These are phyloP conservation scores for Plasmodium gonderi DNA, from an alignment of 169 alveolate species.

Conservation along the genomic window DNA sequence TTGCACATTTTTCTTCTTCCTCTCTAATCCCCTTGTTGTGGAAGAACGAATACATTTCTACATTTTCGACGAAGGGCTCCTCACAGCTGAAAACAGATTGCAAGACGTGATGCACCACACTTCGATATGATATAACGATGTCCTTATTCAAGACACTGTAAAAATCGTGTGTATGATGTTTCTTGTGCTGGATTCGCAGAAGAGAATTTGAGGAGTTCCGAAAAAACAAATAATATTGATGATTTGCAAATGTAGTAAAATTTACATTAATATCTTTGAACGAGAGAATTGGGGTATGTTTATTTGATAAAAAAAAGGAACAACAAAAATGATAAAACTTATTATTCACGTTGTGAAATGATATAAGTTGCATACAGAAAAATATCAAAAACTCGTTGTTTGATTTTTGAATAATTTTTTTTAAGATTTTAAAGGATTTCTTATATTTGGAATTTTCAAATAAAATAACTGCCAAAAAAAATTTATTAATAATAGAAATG, in stretches of 20 bases:
- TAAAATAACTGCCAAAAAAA: slow-evolving; percentile 53
- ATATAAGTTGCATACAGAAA: slow-evolving; percentile 66
- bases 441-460: slow-evolving; percentile 42
- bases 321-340: slow-evolving; percentile 47
- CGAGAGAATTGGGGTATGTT: slow-evolving; percentile 10
- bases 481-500: slow-evolving; percentile 35
- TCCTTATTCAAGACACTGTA: not conserved
- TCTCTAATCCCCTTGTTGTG: no score
- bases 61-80: no score
- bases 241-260: slow-evolving; percentile 15
- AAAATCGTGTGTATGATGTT: slow-evolving; percentile 11
- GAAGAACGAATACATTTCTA: not conserved
- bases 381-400: slow-evolving; percentile 8
- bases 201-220: slow-evolving; percentile 2
- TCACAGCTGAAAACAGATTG: not conserved
- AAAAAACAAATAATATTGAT: slow-evolving; percentile 30
- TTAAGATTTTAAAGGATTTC: slow-evolving; percentile 26
- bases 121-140: not conserved
- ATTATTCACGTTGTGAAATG: slow-evolving; percentile 24
- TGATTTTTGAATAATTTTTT: slow-evolving; percentile 37
- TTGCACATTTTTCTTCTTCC: no score
- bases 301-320: slow-evolving; percentile 54
- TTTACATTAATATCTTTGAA: slow-evolving; percentile 38
- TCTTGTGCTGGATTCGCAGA: slow-evolving; percentile 8
- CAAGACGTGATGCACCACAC: not conserved